A percentile compares a stretch with the other conserved stretches of the same genome.
Conservation (phyloP, 2,329 filamentous ascomycete species). For the Exophiala xenobiotica region DNA sequence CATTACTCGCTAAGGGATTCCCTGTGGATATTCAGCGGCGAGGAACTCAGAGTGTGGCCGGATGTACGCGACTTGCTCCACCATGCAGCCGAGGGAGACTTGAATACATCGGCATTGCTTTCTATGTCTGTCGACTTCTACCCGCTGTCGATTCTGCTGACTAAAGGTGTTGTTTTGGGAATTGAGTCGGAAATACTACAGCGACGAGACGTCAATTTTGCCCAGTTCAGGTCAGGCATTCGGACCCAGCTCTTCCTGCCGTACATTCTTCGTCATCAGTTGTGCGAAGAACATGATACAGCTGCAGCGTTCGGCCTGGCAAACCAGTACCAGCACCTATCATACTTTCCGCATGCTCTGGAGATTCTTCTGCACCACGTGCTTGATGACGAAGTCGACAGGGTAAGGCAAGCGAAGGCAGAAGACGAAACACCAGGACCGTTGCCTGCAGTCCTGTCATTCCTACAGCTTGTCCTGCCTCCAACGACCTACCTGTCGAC, state of each 20-base stretch:
- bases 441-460: constrained; percentile 58
- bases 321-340: constrained; percentile 79
- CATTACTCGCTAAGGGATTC: constrained; percentile 73
- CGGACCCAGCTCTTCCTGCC: constrained; percentile 91
- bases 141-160: constrained; percentile 80
- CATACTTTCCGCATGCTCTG: constrained; percentile 89
- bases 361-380: constrained; percentile 92
- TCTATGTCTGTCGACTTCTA: constrained; percentile 91
- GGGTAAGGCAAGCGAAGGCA: constrained; percentile 33
- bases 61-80: constrained; percentile 81
- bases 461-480: constrained; percentile 68
- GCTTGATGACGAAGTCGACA: constrained; percentile 88
- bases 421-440: constrained; percentile 33
- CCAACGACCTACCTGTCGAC: constrained; percentile 79
- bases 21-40: constrained; percentile 90
- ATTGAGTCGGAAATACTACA: constrained; percentile 93
- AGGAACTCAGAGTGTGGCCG: constrained; percentile 81
- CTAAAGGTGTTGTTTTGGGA: constrained; percentile 85
- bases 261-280: constrained; percentile 76
- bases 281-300: constrained; percentile 69
- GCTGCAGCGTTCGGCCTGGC: constrained; percentile 77
- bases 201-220: constrained; percentile 85
- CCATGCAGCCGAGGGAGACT: constrained; percentile 59
- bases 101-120: constrained; percentile 51
- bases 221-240: constrained; percentile 83